Evolutionary conservation across 768 basidiomycete species (phyloP).

Genomic region (Tephrocybe sp.): DNA sequence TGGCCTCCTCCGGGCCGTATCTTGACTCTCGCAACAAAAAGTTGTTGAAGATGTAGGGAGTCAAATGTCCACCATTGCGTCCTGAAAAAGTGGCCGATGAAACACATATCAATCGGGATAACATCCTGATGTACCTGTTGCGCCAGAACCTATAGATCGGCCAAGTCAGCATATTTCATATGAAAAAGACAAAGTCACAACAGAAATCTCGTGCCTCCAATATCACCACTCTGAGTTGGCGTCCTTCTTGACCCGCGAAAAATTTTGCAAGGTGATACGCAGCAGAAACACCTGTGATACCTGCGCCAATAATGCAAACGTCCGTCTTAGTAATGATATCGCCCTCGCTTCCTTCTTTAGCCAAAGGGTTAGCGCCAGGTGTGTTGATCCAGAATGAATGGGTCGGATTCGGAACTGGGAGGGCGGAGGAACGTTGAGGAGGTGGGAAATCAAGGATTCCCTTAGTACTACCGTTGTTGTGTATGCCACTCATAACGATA

Average conservation of each 20-base stretch:
- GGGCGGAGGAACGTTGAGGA: slow-evolving; percentile 3
- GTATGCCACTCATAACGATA: slow-evolving; percentile 2
- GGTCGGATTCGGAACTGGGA: slow-evolving; percentile 63
- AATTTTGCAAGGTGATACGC: slow-evolving; percentile 66
- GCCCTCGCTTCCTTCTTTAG: slow-evolving; percentile 62
- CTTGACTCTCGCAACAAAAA: slow-evolving; percentile 37
- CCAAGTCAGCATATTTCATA: slow-evolving; percentile 16
- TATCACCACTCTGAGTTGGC: slow-evolving; percentile 37
- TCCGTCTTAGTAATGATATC: slow-evolving; percentile 57
- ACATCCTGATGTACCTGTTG: slow-evolving; percentile 53
- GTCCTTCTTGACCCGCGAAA: slow-evolving; percentile 4
- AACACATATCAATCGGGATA: background rate
- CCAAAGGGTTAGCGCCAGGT: slow-evolving; percentile 63
- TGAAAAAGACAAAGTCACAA: slow-evolving; percentile 33
- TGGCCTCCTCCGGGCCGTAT: slow-evolving; percentile 56
- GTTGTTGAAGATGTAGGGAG: slow-evolving; percentile 42
- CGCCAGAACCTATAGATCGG: slow-evolving; percentile 57
- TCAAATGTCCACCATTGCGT: slow-evolving; percentile 78
- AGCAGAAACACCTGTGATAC: slow-evolving; percentile 72
- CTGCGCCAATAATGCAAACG: slow-evolving; percentile 76
- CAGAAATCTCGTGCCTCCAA: slow-evolving; percentile 88
- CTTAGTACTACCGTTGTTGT: no score
- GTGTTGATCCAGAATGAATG: slow-evolving; percentile 71
- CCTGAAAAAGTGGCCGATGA: slow-evolving; percentile 35
- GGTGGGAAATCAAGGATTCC: slow-evolving; percentile 9